Conservation (phyloP, 2,329 filamentous ascomycete species). For the Curvularia hawaiiensis region DNA sequence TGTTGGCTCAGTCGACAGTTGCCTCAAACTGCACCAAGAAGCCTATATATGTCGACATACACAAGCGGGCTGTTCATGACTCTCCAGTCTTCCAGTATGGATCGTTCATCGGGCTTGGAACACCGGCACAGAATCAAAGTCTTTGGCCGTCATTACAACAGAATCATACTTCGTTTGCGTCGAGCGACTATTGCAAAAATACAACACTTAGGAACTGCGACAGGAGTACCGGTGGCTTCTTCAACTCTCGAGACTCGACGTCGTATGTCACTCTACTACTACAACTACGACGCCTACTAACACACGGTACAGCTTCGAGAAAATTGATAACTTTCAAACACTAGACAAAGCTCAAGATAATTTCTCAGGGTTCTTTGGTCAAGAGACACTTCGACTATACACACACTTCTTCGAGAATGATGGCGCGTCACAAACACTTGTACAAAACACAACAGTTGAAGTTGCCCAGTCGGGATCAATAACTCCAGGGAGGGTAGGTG, state of each 20-base stretch:
- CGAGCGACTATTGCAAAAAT: slow-evolving; percentile 45
- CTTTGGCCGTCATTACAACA: slow-evolving; percentile 51
- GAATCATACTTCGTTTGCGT: slow-evolving; percentile 51
- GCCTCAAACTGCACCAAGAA: slow-evolving; percentile 48
- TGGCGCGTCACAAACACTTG: slow-evolving; percentile 42
- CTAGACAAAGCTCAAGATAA: slow-evolving; percentile 31
- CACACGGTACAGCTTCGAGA: slow-evolving; percentile 27
- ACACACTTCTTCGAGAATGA: slow-evolving; percentile 50
- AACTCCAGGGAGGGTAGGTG: slow-evolving; percentile 45
- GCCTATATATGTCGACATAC: slow-evolving; percentile 53
- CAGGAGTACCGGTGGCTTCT: slow-evolving; percentile 44
- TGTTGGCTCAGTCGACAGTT: slow-evolving; percentile 44
- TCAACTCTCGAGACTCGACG: slow-evolving; percentile 35
- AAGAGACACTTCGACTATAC: slow-evolving; percentile 46
- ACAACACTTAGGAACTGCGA: slow-evolving; percentile 42
- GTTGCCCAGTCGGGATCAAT: slow-evolving; percentile 41
- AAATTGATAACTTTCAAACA: slow-evolving; percentile 30
- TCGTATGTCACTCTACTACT: slow-evolving; percentile 29
- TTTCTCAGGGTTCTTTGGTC: slow-evolving; percentile 38
- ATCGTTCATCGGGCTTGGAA: slow-evolving; percentile 52
- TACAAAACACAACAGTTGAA: slow-evolving; percentile 44
- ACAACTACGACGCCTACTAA: slow-evolving; percentile 15
- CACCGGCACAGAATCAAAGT: slow-evolving; percentile 52
- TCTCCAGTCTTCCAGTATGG: slow-evolving; percentile 50
- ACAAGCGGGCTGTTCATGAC: slow-evolving; percentile 50